These are phyloP conservation scores for Penicillium italicum DNA, from an alignment of 2,329 filamentous ascomycete genomes.

Conservation along the genomic window DNA sequence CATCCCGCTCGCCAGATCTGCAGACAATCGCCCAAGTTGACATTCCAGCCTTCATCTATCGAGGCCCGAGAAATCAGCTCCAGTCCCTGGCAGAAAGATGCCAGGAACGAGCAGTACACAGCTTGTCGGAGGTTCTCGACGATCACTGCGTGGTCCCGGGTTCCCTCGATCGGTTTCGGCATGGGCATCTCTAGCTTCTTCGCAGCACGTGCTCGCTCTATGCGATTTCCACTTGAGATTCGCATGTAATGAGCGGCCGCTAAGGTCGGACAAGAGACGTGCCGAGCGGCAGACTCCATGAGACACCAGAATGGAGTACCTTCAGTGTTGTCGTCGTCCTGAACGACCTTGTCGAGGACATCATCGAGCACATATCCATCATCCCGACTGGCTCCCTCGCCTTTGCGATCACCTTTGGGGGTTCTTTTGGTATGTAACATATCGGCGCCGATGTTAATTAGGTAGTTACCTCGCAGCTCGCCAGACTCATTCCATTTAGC, in stretches of 20 bases:
- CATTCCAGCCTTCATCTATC: constrained; percentile 56
- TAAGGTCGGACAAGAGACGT: constrained; percentile 64
- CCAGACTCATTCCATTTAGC: constrained; percentile 58
- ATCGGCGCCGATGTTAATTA: constrained; percentile 60
- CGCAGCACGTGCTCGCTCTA: constrained; percentile 52
- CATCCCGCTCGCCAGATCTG: constrained; percentile 67
- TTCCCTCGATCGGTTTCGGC: constrained; percentile 32
- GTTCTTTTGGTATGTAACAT: constrained; percentile 55
- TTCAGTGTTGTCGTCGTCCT: constrained; percentile 64
- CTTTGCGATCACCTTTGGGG: constrained; percentile 31
- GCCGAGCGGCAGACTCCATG: constrained; percentile 58
- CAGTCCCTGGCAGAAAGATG: constrained; percentile 63
- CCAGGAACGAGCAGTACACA: constrained; percentile 59
- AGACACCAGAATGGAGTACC: constrained; percentile 66
- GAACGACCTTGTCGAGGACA: constrained; percentile 67
- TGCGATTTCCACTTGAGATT: constrained; percentile 60
- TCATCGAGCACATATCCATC: constrained; percentile 55
- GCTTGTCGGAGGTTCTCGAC: constrained; percentile 59
- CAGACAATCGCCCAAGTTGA: constrained; percentile 41
- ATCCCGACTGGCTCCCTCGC: constrained; percentile 32
- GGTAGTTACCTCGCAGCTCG: constrained; percentile 58
- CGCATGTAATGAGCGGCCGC: constrained; percentile 60
- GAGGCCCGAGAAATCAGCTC: constrained; percentile 61
- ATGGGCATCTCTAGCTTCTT: constrained; percentile 47
- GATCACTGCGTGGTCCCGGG: constrained; percentile 44